A percentile compares a stretch with the other conserved stretches of the same genome.
phyloP scores from a whole-genome alignment of 2,329 filamentous ascomycete species.

The Claviceps monticola region DNA sequence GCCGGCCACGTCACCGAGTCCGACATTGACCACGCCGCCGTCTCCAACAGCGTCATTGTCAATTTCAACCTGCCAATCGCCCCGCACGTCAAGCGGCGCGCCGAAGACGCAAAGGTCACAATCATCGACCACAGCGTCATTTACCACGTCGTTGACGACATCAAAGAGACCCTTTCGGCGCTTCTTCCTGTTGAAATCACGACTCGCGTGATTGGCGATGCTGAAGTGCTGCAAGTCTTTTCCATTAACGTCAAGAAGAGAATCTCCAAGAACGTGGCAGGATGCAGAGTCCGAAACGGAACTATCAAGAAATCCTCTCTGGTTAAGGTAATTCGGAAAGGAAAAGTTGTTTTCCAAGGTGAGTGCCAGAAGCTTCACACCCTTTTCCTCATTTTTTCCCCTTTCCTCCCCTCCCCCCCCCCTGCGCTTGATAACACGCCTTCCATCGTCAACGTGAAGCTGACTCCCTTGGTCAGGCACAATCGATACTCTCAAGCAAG shows the following conservation, averaged over 20 bases:
- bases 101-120: slow-evolving; percentile 55
- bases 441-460: neutral
- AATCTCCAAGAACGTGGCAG: slow-evolving; percentile 62
- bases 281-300: slow-evolving; percentile 78
- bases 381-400: neutral
- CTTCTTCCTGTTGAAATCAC: slow-evolving; percentile 53
- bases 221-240: slow-evolving; percentile 73
- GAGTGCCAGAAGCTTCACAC: slow-evolving; percentile 23
- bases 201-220: slow-evolving; percentile 69
- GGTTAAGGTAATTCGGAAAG: slow-evolving; percentile 58
- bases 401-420: too few species aligned
- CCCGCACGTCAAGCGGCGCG: slow-evolving; percentile 52
- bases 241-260: slow-evolving; percentile 66
- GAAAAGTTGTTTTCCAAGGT: slow-evolving; percentile 71
- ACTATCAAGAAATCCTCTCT: slow-evolving; percentile 46
- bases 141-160: slow-evolving; percentile 63
- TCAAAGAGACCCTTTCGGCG: slow-evolving; percentile 53
- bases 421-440: neutral
- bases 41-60: slow-evolving; percentile 62
- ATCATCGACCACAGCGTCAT: slow-evolving; percentile 82
- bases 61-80: slow-evolving; percentile 72
- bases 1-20: slow-evolving; percentile 73
- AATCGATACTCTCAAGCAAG: slow-evolving; percentile 71
- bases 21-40: slow-evolving; percentile 76
- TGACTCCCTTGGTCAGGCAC: slow-evolving; percentile 38